phyloP scores from a whole-genome alignment of 2,329 filamentous ascomycete species.

The Hypoxylon rubiginosum region DNA sequence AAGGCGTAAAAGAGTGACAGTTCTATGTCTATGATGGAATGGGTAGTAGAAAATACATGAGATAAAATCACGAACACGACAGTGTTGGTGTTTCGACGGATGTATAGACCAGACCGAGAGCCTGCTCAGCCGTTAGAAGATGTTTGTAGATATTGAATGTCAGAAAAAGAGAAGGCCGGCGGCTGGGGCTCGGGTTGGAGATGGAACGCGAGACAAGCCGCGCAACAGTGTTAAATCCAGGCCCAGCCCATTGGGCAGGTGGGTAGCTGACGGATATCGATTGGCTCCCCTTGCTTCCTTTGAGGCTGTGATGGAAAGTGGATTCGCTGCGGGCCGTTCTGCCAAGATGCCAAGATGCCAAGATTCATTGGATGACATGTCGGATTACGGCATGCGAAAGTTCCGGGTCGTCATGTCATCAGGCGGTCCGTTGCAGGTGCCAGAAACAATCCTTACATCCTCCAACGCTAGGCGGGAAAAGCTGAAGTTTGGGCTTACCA shows the following conservation, averaged over 20 bases:
- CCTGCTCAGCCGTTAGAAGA: slow-evolving; percentile 38
- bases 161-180: neutral
- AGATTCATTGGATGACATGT: neutral
- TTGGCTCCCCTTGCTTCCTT: slow-evolving; percentile 29
- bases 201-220: slow-evolving; percentile 31
- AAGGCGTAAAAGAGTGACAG: slow-evolving; percentile 16
- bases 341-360: neutral
- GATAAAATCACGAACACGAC: slow-evolving; percentile 7
- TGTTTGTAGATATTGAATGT: slow-evolving; percentile 14
- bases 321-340: neutral
- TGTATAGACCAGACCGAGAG: slow-evolving; percentile 29
- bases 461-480: neutral
- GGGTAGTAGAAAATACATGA: slow-evolving; percentile 29
- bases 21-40: slow-evolving; percentile 26
- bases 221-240: slow-evolving; percentile 6
- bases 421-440: neutral
- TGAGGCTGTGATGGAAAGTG: neutral
- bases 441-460: neutral
- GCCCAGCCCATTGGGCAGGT: slow-evolving; percentile 34
- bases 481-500: neutral
- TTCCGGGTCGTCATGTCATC: neutral
- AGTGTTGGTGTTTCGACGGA: slow-evolving; percentile 4
- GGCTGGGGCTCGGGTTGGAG: slow-evolving; percentile 7
- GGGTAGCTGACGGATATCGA: slow-evolving; percentile 25
- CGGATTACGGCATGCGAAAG: neutral